Evolutionary conservation across 495 filamentous ascomycete species (phyloP).

Genomic region (Hyaloscypha hepaticicola): DNA sequence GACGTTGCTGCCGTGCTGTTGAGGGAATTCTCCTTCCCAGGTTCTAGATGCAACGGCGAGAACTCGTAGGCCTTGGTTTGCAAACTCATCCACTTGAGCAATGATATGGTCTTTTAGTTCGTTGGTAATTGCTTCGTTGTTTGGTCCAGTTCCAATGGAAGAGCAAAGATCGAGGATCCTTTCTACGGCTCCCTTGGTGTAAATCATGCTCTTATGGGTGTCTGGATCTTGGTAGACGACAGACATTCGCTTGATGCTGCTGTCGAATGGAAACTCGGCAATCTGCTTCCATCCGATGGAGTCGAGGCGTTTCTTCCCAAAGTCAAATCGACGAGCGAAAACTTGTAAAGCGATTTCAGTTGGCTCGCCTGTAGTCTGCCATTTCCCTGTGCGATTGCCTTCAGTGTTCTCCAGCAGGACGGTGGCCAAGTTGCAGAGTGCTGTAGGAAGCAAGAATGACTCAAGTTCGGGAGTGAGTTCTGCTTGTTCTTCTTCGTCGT

Average conservation of each 20-base stretch:
- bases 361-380: slow-evolving; percentile 77
- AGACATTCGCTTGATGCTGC: slow-evolving; percentile 80
- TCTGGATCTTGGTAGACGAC: slow-evolving; percentile 58
- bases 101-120: slow-evolving; percentile 59
- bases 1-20: slow-evolving; percentile 30
- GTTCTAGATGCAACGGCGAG: slow-evolving; percentile 67
- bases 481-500: slow-evolving; percentile 31
- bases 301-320: slow-evolving; percentile 53
- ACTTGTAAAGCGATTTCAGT: slow-evolving; percentile 84
- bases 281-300: slow-evolving; percentile 60
- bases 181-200: slow-evolving; percentile 82
- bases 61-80: slow-evolving; percentile 75
- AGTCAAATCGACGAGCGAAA: slow-evolving; percentile 68
- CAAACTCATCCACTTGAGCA: slow-evolving; percentile 64
- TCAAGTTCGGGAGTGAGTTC: slow-evolving; percentile 47
- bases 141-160: slow-evolving; percentile 51
- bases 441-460: slow-evolving; percentile 64
- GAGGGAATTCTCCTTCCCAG: slow-evolving; percentile 38
- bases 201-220: slow-evolving; percentile 50
- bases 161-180: slow-evolving; percentile 71
- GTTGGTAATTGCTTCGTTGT: slow-evolving; percentile 53
- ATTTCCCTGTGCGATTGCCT: slow-evolving; percentile 39
- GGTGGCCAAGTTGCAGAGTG: slow-evolving; percentile 75
- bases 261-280: slow-evolving; percentile 80
- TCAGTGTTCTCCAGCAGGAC: slow-evolving; percentile 57